Percentiles rank a stretch among this genome's conserved stretches.
phyloP scores from a whole-genome alignment of 345 rosid species.

The Litchi chinensis region DNA sequence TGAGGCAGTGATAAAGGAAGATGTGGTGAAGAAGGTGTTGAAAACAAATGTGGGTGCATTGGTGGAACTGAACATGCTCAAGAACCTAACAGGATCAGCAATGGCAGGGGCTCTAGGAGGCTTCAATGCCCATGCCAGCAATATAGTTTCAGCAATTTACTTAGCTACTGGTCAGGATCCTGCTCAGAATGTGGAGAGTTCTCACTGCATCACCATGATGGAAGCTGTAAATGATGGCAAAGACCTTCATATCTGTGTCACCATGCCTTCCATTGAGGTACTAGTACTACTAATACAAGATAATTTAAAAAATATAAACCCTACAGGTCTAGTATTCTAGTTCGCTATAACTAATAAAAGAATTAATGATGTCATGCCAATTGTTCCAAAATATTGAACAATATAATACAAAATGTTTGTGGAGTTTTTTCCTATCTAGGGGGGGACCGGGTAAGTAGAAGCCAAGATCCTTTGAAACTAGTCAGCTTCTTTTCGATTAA shows the following conservation, averaged over 20 bases:
- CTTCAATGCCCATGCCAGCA: constrained; percentile 79
- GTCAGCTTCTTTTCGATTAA: background rate
- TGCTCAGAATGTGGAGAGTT: constrained; percentile 83
- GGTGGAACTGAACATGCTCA: constrained; percentile 70
- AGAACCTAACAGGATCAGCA: constrained; percentile 80
- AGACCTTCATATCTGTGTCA: constrained; percentile 70
- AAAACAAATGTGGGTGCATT: constrained; percentile 66
- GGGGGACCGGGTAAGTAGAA: no score
- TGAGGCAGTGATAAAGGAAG: constrained; percentile 62
- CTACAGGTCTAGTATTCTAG: background rate
- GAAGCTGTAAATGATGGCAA: constrained; percentile 58
- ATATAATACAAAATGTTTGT: no score
- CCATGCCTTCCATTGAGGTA: constrained; percentile 85
- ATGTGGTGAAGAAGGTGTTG: constrained; percentile 60
- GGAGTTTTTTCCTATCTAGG: no score
- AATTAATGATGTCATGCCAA: background rate
- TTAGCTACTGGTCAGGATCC: constrained; percentile 88
- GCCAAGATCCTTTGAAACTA: background rate
- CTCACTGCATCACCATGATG: constrained; percentile 78
- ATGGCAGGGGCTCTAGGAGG: constrained; percentile 84
- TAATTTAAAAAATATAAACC: background rate
- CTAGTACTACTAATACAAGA: background rate
- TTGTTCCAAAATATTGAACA: background rate
- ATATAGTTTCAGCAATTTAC: constrained; percentile 65
- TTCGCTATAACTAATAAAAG: background rate